Evolutionary conservation across 1,284 basidiomycete genomes (phyloP).

Genomic region (Anthracocystis setariae): DNA sequence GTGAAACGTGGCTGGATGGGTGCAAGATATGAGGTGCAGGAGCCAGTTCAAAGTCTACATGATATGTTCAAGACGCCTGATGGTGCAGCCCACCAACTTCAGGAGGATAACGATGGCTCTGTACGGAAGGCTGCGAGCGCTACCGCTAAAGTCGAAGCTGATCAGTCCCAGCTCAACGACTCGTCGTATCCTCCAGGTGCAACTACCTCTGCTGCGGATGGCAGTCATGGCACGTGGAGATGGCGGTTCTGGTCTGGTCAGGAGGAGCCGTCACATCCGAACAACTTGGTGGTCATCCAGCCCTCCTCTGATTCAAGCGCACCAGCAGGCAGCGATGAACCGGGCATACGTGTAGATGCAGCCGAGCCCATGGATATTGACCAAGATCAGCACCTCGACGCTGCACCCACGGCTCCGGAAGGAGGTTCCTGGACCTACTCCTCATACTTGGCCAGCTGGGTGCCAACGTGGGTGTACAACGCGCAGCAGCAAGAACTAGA

Average conservation of each 20-base stretch:
- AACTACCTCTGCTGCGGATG: background rate
- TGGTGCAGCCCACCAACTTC: background rate
- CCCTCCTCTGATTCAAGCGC: slow-evolving; percentile 20
- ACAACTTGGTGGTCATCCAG: no score
- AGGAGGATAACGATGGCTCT: background rate
- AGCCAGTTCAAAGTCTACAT: slow-evolving; percentile 11
- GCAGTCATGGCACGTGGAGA: slow-evolving; percentile 26
- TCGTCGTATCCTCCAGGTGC: slow-evolving; percentile 13
- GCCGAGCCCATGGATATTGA: slow-evolving; percentile 48
- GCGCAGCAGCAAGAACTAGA: slow-evolving; percentile 32
- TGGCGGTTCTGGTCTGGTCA: slow-evolving; percentile 39
- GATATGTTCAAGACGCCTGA: slow-evolving; percentile 9
- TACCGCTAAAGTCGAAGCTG: background rate
- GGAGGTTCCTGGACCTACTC: slow-evolving; percentile 49
- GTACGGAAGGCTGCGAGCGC: background rate
- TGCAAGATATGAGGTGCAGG: slow-evolving; percentile 41
- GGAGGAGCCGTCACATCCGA: slow-evolving; percentile 13
- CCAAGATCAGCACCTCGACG: background rate
- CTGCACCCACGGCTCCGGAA: slow-evolving; percentile 7
- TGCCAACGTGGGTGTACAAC: slow-evolving; percentile 48
- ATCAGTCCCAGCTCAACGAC: background rate
- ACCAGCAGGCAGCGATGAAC: background rate
- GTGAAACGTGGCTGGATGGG: slow-evolving; percentile 52
- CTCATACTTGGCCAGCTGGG: slow-evolving; percentile 52
- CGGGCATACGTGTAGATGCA: background rate